A percentile compares a stretch with the other conserved stretches of the same genome.
These are phyloP conservation scores for Capsicum rhomboideum DNA, from an alignment of 257 asterid species.

Conservation along the genomic window DNA sequence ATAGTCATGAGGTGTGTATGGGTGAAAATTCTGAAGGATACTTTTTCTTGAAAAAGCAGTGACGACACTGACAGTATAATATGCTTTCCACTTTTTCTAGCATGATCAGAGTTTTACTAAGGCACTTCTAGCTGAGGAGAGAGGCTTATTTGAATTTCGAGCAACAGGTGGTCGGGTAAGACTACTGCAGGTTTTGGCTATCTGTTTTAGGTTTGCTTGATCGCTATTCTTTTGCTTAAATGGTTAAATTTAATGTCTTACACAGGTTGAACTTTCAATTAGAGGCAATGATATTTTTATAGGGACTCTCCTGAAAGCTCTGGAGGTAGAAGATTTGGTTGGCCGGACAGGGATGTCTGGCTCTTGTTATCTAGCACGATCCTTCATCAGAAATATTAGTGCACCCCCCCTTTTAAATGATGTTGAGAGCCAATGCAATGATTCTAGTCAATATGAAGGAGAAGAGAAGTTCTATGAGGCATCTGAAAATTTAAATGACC, in stretches of 20 bases:
- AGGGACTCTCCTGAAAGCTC: conserved; percentile 81
- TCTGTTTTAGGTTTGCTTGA: not conserved
- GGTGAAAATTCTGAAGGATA: not conserved
- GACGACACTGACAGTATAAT: not conserved
- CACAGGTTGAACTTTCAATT: conserved; percentile 83
- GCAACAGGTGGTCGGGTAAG: conserved; percentile 96
- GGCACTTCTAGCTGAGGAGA: conserved; percentile 88
- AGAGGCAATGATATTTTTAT: conserved; percentile 69
- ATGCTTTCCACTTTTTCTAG: conserved; percentile 20
- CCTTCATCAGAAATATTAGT: conserved; percentile 64
- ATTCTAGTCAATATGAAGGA: conserved; percentile 49
- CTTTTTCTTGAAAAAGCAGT: not conserved
- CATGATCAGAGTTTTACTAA: conserved; percentile 46
- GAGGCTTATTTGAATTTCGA: conserved; percentile 76
- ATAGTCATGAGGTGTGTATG: conserved; percentile 56
- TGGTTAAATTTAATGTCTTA: conserved; percentile 8
- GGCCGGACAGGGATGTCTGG: conserved; percentile 36
- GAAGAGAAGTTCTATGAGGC: conserved; percentile 95
- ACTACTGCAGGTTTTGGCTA: conserved; percentile 1
- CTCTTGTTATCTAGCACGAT: conserved; percentile 64
- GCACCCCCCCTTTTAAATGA: conserved; percentile 38
- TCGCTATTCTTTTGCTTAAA: conserved; percentile 4
- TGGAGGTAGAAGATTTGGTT: conserved; percentile 85
- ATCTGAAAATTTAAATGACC: conserved; percentile 66
- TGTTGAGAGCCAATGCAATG: conserved; percentile 28